A percentile compares a stretch with the other conserved stretches of the same genome.
These are phyloP conservation scores for Mycena amicta DNA, from an alignment of 768 basidiomycete species.

Conservation along the genomic window DNA sequence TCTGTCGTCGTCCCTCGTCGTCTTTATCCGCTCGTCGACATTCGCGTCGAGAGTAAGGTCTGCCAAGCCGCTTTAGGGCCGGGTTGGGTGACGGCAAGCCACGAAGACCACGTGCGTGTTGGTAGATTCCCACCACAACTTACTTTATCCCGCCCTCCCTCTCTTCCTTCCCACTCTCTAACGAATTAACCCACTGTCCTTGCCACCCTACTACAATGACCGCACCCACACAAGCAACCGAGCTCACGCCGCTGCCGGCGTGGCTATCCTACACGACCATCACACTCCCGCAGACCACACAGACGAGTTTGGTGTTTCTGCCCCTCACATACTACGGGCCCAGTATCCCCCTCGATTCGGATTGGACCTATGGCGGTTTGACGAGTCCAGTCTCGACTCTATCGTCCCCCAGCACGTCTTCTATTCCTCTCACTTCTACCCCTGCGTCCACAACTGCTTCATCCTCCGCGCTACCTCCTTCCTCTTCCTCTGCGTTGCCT, in stretches of 20 bases:
- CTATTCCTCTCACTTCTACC: constrained; percentile 26
- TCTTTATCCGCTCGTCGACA: neutral
- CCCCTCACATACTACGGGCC: constrained; percentile 85
- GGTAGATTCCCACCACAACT: neutral
- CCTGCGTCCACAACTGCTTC: constrained; percentile 27
- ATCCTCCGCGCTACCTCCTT: constrained; percentile 27
- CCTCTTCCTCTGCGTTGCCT: constrained; percentile 35
- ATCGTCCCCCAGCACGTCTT: constrained; percentile 21
- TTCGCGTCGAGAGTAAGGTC: neutral
- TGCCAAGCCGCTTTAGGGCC: neutral
- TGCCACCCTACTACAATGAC: constrained; percentile 41
- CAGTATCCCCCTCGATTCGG: constrained; percentile 72
- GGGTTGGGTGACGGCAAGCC: neutral
- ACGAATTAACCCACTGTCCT: neutral
- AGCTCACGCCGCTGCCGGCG: too few relatives aligned
- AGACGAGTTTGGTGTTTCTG: constrained; percentile 58
- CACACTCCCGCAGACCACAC: constrained; percentile 55
- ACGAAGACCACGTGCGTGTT: neutral
- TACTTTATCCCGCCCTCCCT: neutral
- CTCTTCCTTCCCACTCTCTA: neutral
- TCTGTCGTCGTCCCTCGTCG: neutral
- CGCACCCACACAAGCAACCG: constrained; percentile 63
- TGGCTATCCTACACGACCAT: constrained; percentile 68
- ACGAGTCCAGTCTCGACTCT: constrained; percentile 57
- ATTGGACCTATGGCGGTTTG: constrained; percentile 78